Evolutionary conservation across 495 filamentous ascomycete genomes (phyloP).

Genomic region (Penicillium angulare): DNA sequence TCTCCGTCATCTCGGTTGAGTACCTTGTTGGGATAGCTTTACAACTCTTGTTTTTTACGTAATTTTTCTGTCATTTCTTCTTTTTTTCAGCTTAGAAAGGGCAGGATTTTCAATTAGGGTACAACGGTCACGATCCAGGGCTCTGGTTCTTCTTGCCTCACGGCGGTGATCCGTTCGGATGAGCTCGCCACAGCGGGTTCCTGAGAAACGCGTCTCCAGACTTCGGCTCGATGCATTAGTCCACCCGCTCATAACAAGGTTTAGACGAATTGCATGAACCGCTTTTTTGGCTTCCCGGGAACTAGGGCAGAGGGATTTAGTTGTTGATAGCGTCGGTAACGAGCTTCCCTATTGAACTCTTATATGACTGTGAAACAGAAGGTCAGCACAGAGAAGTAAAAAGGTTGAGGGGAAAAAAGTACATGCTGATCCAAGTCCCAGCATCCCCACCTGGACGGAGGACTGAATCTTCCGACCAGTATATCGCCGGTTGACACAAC

Average conservation of each 20-base stretch:
- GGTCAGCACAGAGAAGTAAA: too few species aligned
- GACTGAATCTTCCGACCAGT: background rate
- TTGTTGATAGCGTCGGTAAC: background rate
- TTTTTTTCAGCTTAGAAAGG: background rate
- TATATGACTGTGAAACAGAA: too few species aligned
- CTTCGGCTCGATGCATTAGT: slow-evolving; percentile 38
- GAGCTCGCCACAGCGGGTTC: slow-evolving; percentile 20
- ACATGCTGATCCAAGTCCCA: too few species aligned
- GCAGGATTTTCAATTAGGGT: background rate
- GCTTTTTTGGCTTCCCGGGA: background rate
- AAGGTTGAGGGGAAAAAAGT: too few species aligned
- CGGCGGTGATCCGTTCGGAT: slow-evolving; percentile 7
- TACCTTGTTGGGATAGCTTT: slow-evolving; percentile 2
- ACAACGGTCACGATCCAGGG: slow-evolving; percentile 17
- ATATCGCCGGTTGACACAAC: background rate
- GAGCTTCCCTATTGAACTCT: too few species aligned
- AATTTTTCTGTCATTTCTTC: too few species aligned
- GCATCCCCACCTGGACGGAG: too few species aligned
- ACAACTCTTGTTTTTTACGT: slow-evolving; percentile 8
- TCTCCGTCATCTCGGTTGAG: slow-evolving; percentile 16
- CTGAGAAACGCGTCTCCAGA: slow-evolving; percentile 24
- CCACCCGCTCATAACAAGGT: slow-evolving; percentile 20
- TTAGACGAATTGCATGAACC: slow-evolving; percentile 31
- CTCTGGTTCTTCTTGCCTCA: slow-evolving; percentile 7
- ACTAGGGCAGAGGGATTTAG: background rate